Base-by-base conservation (phyloP, 1,284 basidiomycete species). In the Moesziomyces parantarcticus region DNA sequence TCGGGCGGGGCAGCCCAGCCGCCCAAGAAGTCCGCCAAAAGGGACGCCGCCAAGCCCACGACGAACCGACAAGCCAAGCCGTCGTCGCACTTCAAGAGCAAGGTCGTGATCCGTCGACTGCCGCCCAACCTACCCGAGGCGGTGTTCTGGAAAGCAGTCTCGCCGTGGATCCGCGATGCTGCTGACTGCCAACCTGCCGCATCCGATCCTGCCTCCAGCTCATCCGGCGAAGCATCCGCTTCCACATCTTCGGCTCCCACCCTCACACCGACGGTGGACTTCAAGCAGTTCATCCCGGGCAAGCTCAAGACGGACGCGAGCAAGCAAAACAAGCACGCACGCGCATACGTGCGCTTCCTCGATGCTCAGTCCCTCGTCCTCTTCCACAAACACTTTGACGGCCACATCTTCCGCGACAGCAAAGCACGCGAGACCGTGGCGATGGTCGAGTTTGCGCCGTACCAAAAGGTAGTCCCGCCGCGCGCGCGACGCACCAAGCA, bases 331-430 rank as follows among this genome's bases (percentile, higher is more conserved):
- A 58, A 63, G 43, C 63, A 64, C 42, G 94, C 94, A 29, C 89
- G 95, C 26, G 96, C 96, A 13, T 98, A 98, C 83, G 91, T 97
- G 58, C 90, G 91, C 5, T 97, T 98, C 88, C 90, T 89, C 85
- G 88, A 86, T 26, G 88, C 90, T 41, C 90, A 92, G 16, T 85
- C 87, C 5, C 85, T 98, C 11, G 88, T 91, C 6, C 84, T 85
- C 1, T 98, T 99, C 78, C 92, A 92, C 79, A 87, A 87, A 22
- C 92, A 88, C 22, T 99, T 94, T 78, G 93, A 97, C 79, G 95
- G 94, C 0, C 95, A 98, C 86, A 61, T 92, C 34, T 98, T 96
- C 82, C 88, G 91, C 67, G 93, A 97, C 84, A 94, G 94, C 86
- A 88, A 92, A 72, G 95, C 95, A 11, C 91, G 91, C 77, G 92